Evolutionary conservation across 1,139 yeast species (phyloP).

Genomic region (Saccharomyces hybrid): DNA sequence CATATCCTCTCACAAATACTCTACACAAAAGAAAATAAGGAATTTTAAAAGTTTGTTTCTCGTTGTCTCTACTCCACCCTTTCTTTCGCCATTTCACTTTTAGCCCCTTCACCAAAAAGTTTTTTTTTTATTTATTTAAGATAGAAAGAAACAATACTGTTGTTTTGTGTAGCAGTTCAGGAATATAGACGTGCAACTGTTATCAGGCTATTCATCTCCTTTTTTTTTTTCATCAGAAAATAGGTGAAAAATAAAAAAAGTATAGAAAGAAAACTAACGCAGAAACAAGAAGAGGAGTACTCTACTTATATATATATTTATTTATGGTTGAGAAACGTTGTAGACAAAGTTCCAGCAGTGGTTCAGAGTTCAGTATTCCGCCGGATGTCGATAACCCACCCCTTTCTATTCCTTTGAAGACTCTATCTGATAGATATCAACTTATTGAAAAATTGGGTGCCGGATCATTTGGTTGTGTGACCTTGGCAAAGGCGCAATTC

Average conservation of each 20-base stretch:
- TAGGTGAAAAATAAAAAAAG: too few species aligned
- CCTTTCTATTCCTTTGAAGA: constrained; percentile 37
- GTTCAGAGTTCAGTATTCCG: constrained; percentile 19
- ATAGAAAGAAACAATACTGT: background rate
- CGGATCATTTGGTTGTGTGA: constrained; percentile 74
- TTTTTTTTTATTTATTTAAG: background rate
- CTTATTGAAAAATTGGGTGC: constrained; percentile 52
- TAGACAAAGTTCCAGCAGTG: constrained; percentile 2
- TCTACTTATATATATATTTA: background rate
- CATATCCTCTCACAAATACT: background rate
- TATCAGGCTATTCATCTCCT: background rate
- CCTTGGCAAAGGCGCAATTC: constrained; percentile 45
- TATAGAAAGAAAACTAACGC: background rate
- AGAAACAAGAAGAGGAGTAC: background rate
- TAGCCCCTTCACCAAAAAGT: background rate
- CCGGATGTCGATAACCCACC: constrained; percentile 36
- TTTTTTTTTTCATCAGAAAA: background rate
- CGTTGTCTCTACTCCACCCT: background rate
- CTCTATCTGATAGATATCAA: constrained; percentile 42
- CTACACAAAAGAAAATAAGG: background rate
- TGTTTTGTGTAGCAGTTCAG: background rate
- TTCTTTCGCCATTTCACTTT: background rate
- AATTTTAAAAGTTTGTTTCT: too few species aligned
- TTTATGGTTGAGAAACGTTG: background rate
- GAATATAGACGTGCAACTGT: background rate